Conservation (phyloP, 2,329 filamentous ascomycete genomes). For the Leptographium galeiforme region DNA sequence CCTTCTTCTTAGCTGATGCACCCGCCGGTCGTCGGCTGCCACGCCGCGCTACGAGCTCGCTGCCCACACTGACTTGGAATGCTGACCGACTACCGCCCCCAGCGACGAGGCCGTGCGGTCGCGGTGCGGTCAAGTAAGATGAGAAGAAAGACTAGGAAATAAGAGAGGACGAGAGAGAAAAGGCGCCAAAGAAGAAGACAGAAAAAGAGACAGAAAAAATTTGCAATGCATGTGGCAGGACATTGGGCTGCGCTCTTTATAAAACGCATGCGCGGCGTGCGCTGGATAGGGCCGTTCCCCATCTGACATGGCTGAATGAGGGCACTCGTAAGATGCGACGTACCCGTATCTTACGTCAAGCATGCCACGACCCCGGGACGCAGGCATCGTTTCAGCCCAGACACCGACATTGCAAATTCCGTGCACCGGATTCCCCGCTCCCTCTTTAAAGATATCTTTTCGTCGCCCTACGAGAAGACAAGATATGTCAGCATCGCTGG, state of each 20-base stretch:
- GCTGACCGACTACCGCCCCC: too few species aligned
- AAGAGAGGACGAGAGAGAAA: too few species aligned
- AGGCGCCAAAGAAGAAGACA: too few species aligned
- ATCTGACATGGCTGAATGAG: background rate
- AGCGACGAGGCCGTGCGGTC: too few species aligned
- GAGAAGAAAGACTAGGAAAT: too few species aligned
- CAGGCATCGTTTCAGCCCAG: background rate
- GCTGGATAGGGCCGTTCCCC: background rate
- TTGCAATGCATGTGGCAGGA: background rate
- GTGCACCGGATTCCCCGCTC: too few species aligned
- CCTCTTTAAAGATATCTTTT: too few species aligned
- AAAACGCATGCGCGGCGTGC: background rate
- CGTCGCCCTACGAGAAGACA: too few species aligned
- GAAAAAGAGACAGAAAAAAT: too few species aligned
- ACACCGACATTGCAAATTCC: too few species aligned
- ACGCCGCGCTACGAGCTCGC: background rate
- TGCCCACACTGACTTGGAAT: background rate
- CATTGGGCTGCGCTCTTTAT: background rate
- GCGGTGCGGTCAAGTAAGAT: too few species aligned
- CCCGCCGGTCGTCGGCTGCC: background rate
- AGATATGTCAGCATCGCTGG: too few species aligned
- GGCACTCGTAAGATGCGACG: background rate
- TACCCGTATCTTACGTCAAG: background rate
- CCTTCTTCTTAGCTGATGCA: background rate
- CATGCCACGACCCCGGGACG: background rate